These are phyloP conservation scores for Starmera caribaea DNA, from an alignment of 805 yeast species.

Conservation along the genomic window DNA sequence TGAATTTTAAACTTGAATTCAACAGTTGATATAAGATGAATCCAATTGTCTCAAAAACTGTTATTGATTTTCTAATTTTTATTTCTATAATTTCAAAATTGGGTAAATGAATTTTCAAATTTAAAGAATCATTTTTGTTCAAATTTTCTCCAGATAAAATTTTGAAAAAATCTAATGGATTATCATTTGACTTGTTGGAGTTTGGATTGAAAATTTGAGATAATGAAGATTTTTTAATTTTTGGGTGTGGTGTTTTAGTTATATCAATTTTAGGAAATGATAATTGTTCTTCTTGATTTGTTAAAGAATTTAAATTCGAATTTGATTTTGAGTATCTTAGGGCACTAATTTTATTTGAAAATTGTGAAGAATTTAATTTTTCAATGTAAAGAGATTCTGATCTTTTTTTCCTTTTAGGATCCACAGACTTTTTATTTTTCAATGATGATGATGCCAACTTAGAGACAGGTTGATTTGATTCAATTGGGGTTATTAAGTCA, in stretches of 20 bases:
- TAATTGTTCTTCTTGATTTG: not conserved
- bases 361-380: not conserved
- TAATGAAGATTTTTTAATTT: conserved; percentile 22
- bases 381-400: not conserved
- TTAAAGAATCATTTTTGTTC: conserved; percentile 11
- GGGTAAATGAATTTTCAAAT: conserved; percentile 19
- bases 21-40: conserved; percentile 27
- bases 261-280: not conserved
- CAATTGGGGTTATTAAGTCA: conserved; percentile 6
- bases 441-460: not conserved
- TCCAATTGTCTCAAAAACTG: conserved; percentile 49
- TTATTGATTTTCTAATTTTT: conserved; percentile 24
- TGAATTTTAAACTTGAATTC: conserved; percentile 4
- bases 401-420: not conserved
- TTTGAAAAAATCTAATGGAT: conserved; percentile 35
- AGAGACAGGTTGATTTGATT: not conserved
- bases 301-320: not conserved
- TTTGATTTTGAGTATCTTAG: conserved; percentile 1
- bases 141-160: conserved; percentile 26
- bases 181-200: conserved; percentile 9
- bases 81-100: conserved; percentile 15
- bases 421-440: not conserved
- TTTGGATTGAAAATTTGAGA: conserved; percentile 35
- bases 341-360: not conserved
- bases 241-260: not conserved